Conservation (phyloP, 2,329 filamentous ascomycete genomes). For the Elsinoe arachidis region DNA sequence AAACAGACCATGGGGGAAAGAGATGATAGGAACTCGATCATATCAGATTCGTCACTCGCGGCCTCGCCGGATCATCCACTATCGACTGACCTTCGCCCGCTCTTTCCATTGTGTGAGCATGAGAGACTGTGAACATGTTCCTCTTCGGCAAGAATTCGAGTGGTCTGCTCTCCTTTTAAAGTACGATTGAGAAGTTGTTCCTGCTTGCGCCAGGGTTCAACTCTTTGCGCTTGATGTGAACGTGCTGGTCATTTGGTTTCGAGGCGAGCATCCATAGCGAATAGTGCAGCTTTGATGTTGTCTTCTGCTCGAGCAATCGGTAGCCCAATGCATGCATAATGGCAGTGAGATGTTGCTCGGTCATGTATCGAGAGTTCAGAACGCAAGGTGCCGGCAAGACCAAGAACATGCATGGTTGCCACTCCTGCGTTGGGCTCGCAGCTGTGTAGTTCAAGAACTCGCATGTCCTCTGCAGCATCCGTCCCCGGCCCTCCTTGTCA, state of each 20-base stretch:
- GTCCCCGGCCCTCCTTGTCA: constrained; percentile 61
- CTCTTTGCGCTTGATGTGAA: constrained; percentile 61
- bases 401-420: constrained; percentile 69
- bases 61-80: background rate
- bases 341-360: constrained; percentile 55
- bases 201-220: constrained; percentile 64
- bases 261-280: constrained; percentile 64
- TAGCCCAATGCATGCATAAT: constrained; percentile 79
- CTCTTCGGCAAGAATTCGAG: background rate
- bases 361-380: constrained; percentile 82
- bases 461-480: constrained; percentile 73
- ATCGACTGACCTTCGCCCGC: background rate
- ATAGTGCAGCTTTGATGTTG: constrained; percentile 76
- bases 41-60: constrained; percentile 4
- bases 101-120: background rate
- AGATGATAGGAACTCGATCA: background rate
- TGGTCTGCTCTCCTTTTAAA: background rate
- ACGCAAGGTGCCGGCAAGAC: constrained; percentile 85
- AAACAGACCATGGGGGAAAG: background rate
- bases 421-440: constrained; percentile 20
- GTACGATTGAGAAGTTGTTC: constrained; percentile 78
- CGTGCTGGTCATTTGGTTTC: constrained; percentile 20
- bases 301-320: constrained; percentile 54
- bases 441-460: constrained; percentile 51
- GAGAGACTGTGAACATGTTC: too few relatives aligned